Evolutionary conservation across 2,329 filamentous ascomycete species (phyloP).

Genomic region (Colletotrichum phormii): DNA sequence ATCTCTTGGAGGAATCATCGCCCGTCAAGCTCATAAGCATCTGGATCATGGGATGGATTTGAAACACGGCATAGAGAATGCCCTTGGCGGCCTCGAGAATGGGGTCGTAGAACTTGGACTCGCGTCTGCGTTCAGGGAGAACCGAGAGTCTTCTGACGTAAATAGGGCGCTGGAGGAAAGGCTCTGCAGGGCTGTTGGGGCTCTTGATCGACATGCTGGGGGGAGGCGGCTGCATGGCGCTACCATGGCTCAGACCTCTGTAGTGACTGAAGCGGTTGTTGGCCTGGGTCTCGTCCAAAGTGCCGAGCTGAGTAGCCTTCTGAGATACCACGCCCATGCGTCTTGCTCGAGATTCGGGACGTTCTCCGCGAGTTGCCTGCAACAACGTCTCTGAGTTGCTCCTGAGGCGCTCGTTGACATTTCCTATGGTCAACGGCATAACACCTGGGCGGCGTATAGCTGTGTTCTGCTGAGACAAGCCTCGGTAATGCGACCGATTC

Average conservation of each 20-base stretch:
- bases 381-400: conserved; percentile 74
- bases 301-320: conserved; percentile 70
- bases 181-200: conserved; percentile 70
- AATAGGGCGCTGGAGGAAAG: conserved; percentile 67
- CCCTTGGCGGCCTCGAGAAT: conserved; percentile 74
- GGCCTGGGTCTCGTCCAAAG: conserved; percentile 71
- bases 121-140: conserved; percentile 71
- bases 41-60: conserved; percentile 76
- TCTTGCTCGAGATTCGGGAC: conserved; percentile 66
- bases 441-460: conserved; percentile 76
- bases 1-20: conserved; percentile 70
- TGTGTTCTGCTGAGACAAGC: conserved; percentile 75
- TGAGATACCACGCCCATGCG: conserved; percentile 74
- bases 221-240: conserved; percentile 70
- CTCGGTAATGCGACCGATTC: conserved; percentile 82
- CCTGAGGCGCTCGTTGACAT: conserved; percentile 73
- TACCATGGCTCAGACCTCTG: conserved; percentile 75
- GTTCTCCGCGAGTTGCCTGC: conserved; percentile 59
- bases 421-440: conserved; percentile 78
- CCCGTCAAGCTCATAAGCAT: conserved; percentile 72
- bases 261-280: conserved; percentile 76
- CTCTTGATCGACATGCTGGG: conserved; percentile 56
- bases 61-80: conserved; percentile 74
- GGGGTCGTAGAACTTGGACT: conserved; percentile 71
- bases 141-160: conserved; percentile 74